These are phyloP conservation scores for Petunia hybrid DNA, from an alignment of 305 asterid species.

Conservation along the genomic window DNA sequence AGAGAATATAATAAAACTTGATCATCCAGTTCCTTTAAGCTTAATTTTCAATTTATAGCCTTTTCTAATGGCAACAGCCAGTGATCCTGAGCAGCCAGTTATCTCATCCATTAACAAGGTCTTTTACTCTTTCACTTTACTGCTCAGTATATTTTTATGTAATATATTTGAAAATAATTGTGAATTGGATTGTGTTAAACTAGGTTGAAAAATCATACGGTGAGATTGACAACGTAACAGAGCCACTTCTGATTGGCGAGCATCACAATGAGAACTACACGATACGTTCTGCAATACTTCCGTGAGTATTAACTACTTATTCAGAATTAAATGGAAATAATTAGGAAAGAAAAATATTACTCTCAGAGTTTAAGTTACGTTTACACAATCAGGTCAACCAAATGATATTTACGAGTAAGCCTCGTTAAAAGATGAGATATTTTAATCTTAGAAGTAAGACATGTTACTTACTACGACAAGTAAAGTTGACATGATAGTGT, in stretches of 20 bases:
- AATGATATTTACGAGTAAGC: too few species aligned
- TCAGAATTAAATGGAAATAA: constrained; percentile 5
- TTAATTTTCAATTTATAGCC: constrained; percentile 2
- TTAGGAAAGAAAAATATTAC: constrained; percentile 1
- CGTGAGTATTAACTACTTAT: constrained; percentile 55
- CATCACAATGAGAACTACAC: constrained; percentile 58
- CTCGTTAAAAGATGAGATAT: too few species aligned
- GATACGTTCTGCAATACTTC: constrained; percentile 61
- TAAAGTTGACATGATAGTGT: not conserved
- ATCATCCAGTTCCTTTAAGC: not conserved
- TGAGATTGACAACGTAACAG: constrained; percentile 45
- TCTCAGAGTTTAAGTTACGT: not conserved
- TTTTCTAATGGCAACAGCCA: constrained; percentile 25
- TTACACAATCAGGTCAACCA: too few species aligned
- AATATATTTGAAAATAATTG: constrained; percentile 9
- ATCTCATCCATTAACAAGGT: constrained; percentile 30
- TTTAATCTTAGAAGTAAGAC: too few species aligned
- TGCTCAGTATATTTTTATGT: not conserved
- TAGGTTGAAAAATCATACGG: constrained; percentile 50
- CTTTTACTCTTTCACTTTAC: not conserved
- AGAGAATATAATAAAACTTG: not conserved
- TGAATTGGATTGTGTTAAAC: constrained; percentile 14
- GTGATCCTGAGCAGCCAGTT: constrained; percentile 39
- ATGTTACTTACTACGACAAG: not conserved
- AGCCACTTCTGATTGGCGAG: constrained; percentile 54